A percentile compares a stretch with the other conserved stretches of the same genome.
phyloP scores from a whole-genome alignment of 179 eudicot genomes.

The Corrigiola litoralis region DNA sequence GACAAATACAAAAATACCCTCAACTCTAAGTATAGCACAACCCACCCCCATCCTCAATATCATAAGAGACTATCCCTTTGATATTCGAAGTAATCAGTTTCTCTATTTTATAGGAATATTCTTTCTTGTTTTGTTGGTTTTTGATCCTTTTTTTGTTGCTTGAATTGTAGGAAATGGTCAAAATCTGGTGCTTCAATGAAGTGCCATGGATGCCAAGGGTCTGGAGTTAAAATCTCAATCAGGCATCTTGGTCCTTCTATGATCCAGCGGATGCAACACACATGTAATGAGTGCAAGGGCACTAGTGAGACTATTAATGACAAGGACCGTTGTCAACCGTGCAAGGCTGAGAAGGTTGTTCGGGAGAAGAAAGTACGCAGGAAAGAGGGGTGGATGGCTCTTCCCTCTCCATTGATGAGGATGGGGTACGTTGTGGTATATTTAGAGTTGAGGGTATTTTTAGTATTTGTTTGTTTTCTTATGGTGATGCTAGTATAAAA shows the following conservation, averaged over 20 bases:
- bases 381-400: too few relatives aligned
- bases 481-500: too few relatives aligned
- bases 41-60: too few relatives aligned
- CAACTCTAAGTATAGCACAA: too few relatives aligned
- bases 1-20: too few relatives aligned
- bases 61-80: too few relatives aligned
- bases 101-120: not conserved
- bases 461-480: too few relatives aligned
- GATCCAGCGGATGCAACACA: constrained; percentile 61
- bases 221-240: constrained; percentile 54
- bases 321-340: constrained; percentile 47
- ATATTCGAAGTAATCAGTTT: not conserved
- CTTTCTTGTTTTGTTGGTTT: not conserved
- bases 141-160: not conserved
- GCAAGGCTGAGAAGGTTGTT: constrained; percentile 60
- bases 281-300: constrained; percentile 65
- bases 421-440: too few relatives aligned
- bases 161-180: constrained; percentile 47
- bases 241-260: constrained; percentile 64
- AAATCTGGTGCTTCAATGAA: constrained; percentile 64
- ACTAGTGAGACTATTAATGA: constrained; percentile 58
- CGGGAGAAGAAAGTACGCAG: constrained; percentile 66
- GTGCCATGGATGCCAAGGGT: constrained; percentile 57
- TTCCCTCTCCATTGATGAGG: too few relatives aligned
- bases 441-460: too few relatives aligned